A percentile compares a stretch with the other conserved stretches of the same genome.
Conservation (phyloP, 2,329 filamentous ascomycete genomes). For the Neofusicoccum umdonicola region DNA sequence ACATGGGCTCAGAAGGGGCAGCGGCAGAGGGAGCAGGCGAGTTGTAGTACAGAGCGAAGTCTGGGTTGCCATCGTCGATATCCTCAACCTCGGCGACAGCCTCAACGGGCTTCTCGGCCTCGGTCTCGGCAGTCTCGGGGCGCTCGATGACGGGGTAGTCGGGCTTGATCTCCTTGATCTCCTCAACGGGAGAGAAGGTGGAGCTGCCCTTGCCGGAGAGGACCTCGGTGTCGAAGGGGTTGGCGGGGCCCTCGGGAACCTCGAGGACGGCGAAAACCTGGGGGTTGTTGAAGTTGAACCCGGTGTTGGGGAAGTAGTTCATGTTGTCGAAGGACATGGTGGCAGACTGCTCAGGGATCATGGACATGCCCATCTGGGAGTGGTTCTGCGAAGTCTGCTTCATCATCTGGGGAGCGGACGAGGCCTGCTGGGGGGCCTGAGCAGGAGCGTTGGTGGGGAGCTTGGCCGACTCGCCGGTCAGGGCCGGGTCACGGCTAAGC, state of each 20-base stretch:
- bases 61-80: constrained; percentile 62
- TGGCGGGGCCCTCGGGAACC: constrained; percentile 62
- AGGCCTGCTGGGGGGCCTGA: constrained; percentile 28
- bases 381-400: constrained; percentile 59
- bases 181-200: constrained; percentile 28
- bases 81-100: constrained; percentile 50
- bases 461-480: constrained; percentile 32
- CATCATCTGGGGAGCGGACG: constrained; percentile 32
- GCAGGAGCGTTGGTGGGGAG: constrained; percentile 32
- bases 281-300: constrained; percentile 53
- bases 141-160: constrained; percentile 50
- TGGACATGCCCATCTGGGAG: constrained; percentile 68
- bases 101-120: constrained; percentile 26
- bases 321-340: constrained; percentile 65
- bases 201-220: constrained; percentile 67
- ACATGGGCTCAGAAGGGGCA: constrained; percentile 31
- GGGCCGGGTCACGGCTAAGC: constrained; percentile 35
- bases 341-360: constrained; percentile 71
- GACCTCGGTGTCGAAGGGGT: constrained; percentile 57
- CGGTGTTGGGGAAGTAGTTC: constrained; percentile 50
- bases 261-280: constrained; percentile 73
- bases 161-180: constrained; percentile 47
- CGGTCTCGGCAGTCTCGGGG: constrained; percentile 31
- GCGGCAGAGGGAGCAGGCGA: constrained; percentile 29
- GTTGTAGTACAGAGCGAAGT: constrained; percentile 61